phyloP scores from a whole-genome alignment of 148 eudicot species.

The Euryodendron excelsum region DNA sequence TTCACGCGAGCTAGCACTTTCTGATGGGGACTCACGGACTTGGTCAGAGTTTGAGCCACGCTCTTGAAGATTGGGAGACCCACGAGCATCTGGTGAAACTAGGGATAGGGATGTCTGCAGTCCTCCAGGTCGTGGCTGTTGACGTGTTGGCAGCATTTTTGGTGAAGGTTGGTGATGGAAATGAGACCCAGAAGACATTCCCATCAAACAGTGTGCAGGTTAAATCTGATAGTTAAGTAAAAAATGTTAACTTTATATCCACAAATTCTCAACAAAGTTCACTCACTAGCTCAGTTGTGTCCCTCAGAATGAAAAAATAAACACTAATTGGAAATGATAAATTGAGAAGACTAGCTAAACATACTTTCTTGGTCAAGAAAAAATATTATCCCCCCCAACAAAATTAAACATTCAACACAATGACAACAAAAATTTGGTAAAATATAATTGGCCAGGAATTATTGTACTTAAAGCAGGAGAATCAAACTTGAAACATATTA shows the following conservation, averaged over 20 bases:
- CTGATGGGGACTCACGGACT: constrained; percentile 78
- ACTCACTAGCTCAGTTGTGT: not conserved
- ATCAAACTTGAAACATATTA: not conserved
- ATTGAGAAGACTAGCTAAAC: not conserved
- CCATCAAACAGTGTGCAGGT: constrained; percentile 20
- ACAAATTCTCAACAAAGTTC: not conserved
- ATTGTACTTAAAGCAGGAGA: not conserved
- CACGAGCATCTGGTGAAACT: constrained; percentile 39
- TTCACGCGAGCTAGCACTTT: constrained; percentile 95
- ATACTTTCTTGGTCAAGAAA: not conserved
- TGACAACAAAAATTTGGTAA: not conserved
- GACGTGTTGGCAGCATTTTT: constrained; percentile 53
- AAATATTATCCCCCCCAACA: not conserved
- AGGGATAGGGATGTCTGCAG: constrained; percentile 48
- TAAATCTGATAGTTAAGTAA: constrained; percentile 9
- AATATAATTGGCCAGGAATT: not conserved
- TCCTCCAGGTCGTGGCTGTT: constrained; percentile 45
- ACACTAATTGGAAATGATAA: not conserved
- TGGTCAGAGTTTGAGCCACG: constrained; percentile 57
- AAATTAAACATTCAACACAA: not conserved
- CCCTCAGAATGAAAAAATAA: not conserved
- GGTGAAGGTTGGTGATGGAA: constrained; percentile 36
- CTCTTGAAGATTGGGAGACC: constrained; percentile 39
- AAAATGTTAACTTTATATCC: not conserved
- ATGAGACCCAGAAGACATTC: constrained; percentile 46